Percentiles rank a stretch among this genome's conserved stretches.
Evolutionary conservation across 768 basidiomycete species (phyloP).

Genomic region (Suillus spraguei): DNA sequence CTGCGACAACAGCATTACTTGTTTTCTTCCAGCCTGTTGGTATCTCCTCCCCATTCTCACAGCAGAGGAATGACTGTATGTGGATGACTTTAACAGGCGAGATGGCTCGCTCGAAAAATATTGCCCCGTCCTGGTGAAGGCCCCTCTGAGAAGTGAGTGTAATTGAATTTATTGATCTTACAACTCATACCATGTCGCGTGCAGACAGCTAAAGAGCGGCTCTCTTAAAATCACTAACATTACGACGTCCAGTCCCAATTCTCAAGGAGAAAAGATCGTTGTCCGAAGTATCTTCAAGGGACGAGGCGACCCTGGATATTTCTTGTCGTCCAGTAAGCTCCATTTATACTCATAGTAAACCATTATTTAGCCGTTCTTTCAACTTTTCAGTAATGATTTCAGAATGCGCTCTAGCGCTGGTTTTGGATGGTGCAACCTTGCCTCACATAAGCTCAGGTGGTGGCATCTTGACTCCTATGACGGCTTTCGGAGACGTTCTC

Average conservation of each 20-base stretch:
- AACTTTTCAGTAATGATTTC: constrained; percentile 64
- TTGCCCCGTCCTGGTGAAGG: constrained; percentile 60
- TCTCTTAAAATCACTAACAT: constrained; percentile 68
- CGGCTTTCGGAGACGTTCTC: constrained; percentile 78
- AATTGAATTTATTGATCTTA: constrained; percentile 24
- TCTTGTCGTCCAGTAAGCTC: constrained; percentile 52
- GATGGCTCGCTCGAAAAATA: constrained; percentile 55
- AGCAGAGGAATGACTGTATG: neutral
- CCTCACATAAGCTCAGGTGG: constrained; percentile 63
- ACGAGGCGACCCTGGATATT: constrained; percentile 79
- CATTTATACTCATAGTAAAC: constrained; percentile 1
- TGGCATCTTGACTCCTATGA: constrained; percentile 83
- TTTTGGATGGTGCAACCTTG: constrained; percentile 56
- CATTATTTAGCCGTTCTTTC: constrained; percentile 9
- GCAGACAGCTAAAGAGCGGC: constrained; percentile 61
- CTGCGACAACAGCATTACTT: constrained; percentile 27
- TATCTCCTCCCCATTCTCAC: neutral
- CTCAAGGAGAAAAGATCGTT: constrained; percentile 38
- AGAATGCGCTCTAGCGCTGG: constrained; percentile 75
- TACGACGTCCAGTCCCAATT: constrained; percentile 56
- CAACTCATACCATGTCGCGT: neutral
- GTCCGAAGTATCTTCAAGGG: constrained; percentile 66
- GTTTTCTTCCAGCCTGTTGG: constrained; percentile 40
- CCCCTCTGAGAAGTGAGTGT: constrained; percentile 59
- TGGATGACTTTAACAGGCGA: constrained; percentile 40